Evolutionary conservation across 805 yeast genomes (phyloP), one percentile per base, ranked within the genome.

Genomic region (Lipomyces spencermartinsiae): DNA sequence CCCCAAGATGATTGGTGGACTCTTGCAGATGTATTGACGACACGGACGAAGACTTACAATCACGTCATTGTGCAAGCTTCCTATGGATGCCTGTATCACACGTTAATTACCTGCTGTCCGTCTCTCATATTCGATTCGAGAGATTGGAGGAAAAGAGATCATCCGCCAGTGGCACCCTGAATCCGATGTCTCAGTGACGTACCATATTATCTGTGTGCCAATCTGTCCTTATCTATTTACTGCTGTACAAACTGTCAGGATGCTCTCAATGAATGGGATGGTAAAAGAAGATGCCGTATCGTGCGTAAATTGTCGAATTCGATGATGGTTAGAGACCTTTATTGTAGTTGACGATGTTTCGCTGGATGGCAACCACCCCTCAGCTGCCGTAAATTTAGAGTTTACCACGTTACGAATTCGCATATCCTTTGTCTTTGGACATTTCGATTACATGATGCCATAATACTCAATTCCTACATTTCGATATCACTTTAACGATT

Each of bases 31-130:
- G 7, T 19, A 16, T 22, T n/a, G n/a, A 16, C 10, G 35, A 25
- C 8, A 9, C 10, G 37, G 62, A 37, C 12, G n/a, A 1, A n/a
- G 31, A 60, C 71, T 22, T 64, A 67, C 71, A 46, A 67, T 67
- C 39, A 62, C 46, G 49, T 67, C 68, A 34, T 64, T 55, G 35
- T 67, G 71, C 55, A 67, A 55, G 55, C 66, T 62, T 33, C 68
- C 66, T 12, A 67, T 53, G 49, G 49, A 19, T 43, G 49, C 49
- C 49, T 43, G 49, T 43, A 6, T 43, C 49, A 12, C 49, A 16
- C n/a, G 16, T n/a, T 16, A 19, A 43, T n/a, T 43, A 43, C 10
- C n/a, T 7, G 8, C 2, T 3, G 22, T 16, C 8, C 49, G 9
- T 37, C 6, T 43, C 9, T 22, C 49, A 43, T 43, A 16, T 43